phyloP scores from a whole-genome alignment of 148 eudicot species.

The Rhododendron griersonianum region DNA sequence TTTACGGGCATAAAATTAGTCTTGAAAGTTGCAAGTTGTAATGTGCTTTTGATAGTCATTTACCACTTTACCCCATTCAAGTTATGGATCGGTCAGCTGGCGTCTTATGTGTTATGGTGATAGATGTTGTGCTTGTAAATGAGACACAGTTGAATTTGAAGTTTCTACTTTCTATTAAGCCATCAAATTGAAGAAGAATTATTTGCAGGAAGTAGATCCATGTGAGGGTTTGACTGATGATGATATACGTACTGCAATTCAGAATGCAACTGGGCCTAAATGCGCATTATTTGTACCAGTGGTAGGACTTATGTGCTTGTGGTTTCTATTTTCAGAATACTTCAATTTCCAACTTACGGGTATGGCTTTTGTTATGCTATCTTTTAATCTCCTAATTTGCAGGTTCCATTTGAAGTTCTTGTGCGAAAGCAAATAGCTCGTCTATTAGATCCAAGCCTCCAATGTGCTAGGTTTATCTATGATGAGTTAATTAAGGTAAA shows the following conservation, averaged over 20 bases:
- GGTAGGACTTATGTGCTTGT: slow-evolving; percentile 36
- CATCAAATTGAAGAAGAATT: not conserved
- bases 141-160: not conserved
- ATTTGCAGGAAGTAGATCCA: slow-evolving; percentile 85
- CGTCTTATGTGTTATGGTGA: not conserved
- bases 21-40: not conserved
- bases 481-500: slow-evolving; percentile 79
- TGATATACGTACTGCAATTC: slow-evolving; percentile 92
- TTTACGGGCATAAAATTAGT: not conserved
- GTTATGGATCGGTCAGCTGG: not conserved
- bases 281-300: slow-evolving; percentile 93
- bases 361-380: not conserved
- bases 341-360: not conserved
- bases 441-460: slow-evolving; percentile 88
- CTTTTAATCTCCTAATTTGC: slow-evolving; percentile 10
- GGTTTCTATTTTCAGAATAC: not conserved
- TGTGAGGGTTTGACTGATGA: slow-evolving; percentile 94
- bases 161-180: not conserved
- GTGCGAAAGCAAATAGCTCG: slow-evolving; percentile 88
- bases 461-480: slow-evolving; percentile 89
- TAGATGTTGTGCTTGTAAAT: not conserved
- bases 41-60: not conserved
- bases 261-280: slow-evolving; percentile 96
- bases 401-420: slow-evolving; percentile 64
- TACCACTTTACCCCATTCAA: not conserved